A percentile compares a stretch with the other conserved stretches of the same genome.
phyloP scores from a whole-genome alignment of 1,139 yeast species.

The Pichia sp. region DNA sequence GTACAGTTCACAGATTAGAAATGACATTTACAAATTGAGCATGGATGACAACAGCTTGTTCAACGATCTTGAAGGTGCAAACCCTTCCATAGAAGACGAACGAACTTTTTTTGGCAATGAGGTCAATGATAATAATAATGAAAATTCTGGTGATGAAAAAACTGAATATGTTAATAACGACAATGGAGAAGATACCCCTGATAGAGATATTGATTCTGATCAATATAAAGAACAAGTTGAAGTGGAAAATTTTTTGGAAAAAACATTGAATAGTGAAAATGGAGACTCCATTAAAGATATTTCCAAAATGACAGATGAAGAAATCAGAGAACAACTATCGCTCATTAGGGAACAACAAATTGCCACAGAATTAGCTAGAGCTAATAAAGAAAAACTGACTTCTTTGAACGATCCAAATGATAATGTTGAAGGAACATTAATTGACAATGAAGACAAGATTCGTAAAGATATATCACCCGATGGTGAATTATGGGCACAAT shows the following conservation, averaged over 20 bases:
- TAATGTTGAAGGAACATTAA: constrained; percentile 20
- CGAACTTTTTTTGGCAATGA: background rate
- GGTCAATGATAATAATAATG: background rate
- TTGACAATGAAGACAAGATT: constrained; percentile 21
- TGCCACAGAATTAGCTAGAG: background rate
- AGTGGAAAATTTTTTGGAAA: constrained; percentile 5
- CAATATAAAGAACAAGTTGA: constrained; percentile 4
- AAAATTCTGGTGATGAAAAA: background rate
- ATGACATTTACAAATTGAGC: too few species aligned
- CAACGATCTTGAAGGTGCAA: background rate
- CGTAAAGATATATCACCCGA: constrained; percentile 24
- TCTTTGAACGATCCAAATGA: constrained; percentile 7
- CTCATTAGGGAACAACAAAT: constrained; percentile 10
- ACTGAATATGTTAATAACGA: background rate
- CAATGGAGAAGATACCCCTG: background rate
- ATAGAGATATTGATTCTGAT: background rate
- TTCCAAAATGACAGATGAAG: constrained; percentile 16
- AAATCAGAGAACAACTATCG: constrained; percentile 15
- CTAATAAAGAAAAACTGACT: constrained; percentile 1
- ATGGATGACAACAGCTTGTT: background rate
- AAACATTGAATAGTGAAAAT: background rate
- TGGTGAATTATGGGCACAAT: constrained; percentile 13
- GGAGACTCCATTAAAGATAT: constrained; percentile 2
- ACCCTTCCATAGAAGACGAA: background rate
- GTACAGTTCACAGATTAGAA: too few species aligned